Evolutionary conservation across 192 early-diverging fungal species (phyloP), one percentile per base, ranked within the genome.

Genomic region (Podila verticillata): DNA sequence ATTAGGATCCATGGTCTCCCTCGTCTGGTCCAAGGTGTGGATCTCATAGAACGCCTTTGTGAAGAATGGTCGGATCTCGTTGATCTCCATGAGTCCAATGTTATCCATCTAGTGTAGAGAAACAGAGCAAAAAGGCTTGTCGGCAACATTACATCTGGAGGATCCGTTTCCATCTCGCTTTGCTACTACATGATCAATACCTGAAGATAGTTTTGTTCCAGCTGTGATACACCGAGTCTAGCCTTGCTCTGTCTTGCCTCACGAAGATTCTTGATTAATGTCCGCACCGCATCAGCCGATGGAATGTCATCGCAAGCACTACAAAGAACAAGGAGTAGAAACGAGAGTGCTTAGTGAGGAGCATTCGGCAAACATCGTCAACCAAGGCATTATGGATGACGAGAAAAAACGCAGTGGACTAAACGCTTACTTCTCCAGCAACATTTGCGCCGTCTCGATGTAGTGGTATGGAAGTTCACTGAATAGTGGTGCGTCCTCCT

Each of bases 61-160:
- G 82, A 98, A 97, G 68, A 98, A 90, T 1, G 96, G 96, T n/a
- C 96, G 88, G 66, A 98, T 95, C 82, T 96, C 95, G 56, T 97
- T 96, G 67, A 98, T 91, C 70, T 98, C 96, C 82, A 94, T 92
- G 26, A 90, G 83, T 29, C 93, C 88, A 66, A 98, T 71, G 66
- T 95, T 94, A 75, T 96, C 91, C 88, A 96, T 91, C 87, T 91
- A 75, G 6, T 69, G 31, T 10, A 70, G 74, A 29, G 8, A 67
- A 65, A 59, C 10, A 19, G 12, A 57, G 49, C 20, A 49, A 83
- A 64, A 51, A 59, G 60, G 31, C 26, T 72, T 10, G 39, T 44
- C 39, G 17, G 13, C 17, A 15, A 13, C 2, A 1, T 44, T 44
- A 34, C 13, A 44, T 15, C 3, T 44, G 39, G 9, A 64, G 7